These are phyloP conservation scores for Prunus mume DNA, from an alignment of 306 rosid genomes.

Conservation along the genomic window DNA sequence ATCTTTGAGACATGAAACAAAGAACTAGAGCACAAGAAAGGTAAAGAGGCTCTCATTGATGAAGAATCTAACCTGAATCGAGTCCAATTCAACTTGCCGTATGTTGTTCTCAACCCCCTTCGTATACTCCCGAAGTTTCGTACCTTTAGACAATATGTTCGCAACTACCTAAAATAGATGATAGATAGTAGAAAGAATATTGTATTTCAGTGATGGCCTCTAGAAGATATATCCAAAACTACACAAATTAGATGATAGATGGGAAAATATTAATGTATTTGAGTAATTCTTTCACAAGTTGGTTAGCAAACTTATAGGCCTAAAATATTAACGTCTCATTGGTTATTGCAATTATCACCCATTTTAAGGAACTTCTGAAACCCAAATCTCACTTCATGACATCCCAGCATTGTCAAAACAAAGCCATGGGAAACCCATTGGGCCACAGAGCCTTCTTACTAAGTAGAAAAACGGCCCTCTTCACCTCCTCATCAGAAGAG, in stretches of 20 bases:
- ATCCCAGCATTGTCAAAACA: no score
- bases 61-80: constrained; percentile 72
- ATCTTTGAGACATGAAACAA: background rate
- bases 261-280: constrained; percentile 4
- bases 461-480: no score
- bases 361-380: no score
- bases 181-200: constrained; percentile 14
- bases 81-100: constrained; percentile 94
- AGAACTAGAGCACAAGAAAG: background rate
- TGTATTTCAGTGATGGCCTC: background rate
- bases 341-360: no score
- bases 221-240: constrained; percentile 47
- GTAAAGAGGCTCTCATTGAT: constrained; percentile 7
- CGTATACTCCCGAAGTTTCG: constrained; percentile 79
- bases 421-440: no score
- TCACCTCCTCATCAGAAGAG: background rate
- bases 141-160: constrained; percentile 81
- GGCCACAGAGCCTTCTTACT: no score
- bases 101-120: constrained; percentile 92
- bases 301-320: no score
- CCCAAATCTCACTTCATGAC: no score
- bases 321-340: no score
- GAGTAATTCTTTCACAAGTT: background rate
- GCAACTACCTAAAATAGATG: constrained; percentile 66
- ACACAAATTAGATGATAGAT: constrained; percentile 40